Evolutionary conservation across 257 asterid species (phyloP), one percentile per base, ranked within the genome.

Genomic region (Salvia hispanica): DNA sequence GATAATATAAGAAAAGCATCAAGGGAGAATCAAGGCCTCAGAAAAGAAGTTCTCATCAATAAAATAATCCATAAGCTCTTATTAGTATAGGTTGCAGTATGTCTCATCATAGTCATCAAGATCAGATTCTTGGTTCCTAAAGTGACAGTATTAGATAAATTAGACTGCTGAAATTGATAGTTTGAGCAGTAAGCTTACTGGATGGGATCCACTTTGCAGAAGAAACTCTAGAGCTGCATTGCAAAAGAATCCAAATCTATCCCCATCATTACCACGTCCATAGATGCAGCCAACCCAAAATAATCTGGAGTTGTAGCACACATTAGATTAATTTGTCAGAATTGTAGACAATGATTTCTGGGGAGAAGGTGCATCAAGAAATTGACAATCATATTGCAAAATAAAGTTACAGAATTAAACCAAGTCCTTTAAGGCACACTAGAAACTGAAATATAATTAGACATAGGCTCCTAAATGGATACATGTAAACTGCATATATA

Each of bases 171-270:
- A 43, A 62, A 42, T 60, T 57, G 73, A 63, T 50, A 31, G 28
- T 33, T 66, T 34, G 36, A n/a, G 70, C 37, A 60, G 64, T 37
- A 57, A 69, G 72, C 96, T 85, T 94, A 94, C 99, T 16, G 98
- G 99, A 80, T 81, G 91, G 37, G 78, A 83, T 77, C 98, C 96
- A 77, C 88, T 79, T 81, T 91, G 99, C 78, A 82, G 85, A 82
- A 94, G 99, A 78, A 94, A 94, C 83, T 94, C 99, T 5, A 94
- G 89, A 74, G 98, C 96, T 42, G 96, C 98, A 50, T 91, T 86
- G 79, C 98, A 88, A 80, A 94, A 94, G 90, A 94, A 94, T 76
- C 89, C 91, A 80, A 94, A 94, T 78, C 99, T 81, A 75, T 91
- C 96, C 45, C 84, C 95, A 62, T 94, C 99, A 72, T 94, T 88